phyloP scores from a whole-genome alignment of 306 rosid species.

The Neltuma alba region DNA sequence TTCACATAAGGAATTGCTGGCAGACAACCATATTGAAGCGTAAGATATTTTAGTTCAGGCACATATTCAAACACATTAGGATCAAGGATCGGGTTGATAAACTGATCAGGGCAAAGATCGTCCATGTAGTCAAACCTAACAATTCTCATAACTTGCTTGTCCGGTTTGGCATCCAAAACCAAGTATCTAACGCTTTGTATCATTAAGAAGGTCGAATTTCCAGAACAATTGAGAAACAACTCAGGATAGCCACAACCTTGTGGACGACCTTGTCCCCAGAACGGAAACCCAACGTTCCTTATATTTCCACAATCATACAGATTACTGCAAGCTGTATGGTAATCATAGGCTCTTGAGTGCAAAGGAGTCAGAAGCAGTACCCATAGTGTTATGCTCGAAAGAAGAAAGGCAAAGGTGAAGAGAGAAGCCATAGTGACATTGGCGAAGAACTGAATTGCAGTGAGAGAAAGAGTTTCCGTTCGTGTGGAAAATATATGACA shows the following conservation, averaged over 20 bases:
- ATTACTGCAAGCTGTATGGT: neutral
- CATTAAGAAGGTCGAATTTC: conserved; percentile 17
- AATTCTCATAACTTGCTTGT: conserved; percentile 34
- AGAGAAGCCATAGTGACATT: neutral
- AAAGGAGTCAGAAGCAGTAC: neutral
- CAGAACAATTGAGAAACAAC: conserved; percentile 38
- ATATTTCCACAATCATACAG: neutral
- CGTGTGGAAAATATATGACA: neutral
- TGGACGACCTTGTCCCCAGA: conserved; percentile 47
- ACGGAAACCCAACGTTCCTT: neutral
- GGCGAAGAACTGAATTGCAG: neutral
- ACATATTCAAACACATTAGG: conserved; percentile 26
- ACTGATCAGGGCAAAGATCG: conserved; percentile 38
- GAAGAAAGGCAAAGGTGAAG: neutral
- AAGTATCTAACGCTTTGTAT: conserved; percentile 36
- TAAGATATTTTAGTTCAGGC: conserved; percentile 20
- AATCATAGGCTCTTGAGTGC: neutral
- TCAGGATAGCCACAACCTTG: conserved; percentile 50
- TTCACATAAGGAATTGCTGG: neutral
- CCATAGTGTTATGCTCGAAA: neutral
- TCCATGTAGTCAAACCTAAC: conserved; percentile 37
- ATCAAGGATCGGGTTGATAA: conserved; percentile 39
- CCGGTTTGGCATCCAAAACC: conserved; percentile 22
- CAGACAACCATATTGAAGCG: conserved; percentile 44
- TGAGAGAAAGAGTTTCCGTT: neutral